phyloP scores from a whole-genome alignment of 139 green algal species.

The Limnomonas spitsbergensis region DNA sequence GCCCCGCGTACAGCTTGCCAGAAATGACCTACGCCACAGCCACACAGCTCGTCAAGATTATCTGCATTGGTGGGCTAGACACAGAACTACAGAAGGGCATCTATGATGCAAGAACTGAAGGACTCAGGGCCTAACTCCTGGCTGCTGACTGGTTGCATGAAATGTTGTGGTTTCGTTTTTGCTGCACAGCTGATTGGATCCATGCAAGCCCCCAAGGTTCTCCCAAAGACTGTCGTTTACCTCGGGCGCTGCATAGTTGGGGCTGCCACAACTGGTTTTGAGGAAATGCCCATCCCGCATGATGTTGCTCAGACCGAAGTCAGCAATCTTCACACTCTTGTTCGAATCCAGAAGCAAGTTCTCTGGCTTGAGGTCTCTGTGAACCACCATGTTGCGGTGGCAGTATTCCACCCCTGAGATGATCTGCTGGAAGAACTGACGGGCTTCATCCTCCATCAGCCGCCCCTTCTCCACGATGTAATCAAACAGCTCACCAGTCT shows the following conservation, averaged over 20 bases:
- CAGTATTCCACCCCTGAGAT: constrained; percentile 86
- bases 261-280: constrained; percentile 94
- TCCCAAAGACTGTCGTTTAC: too few relatives aligned
- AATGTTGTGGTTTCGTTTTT: too few relatives aligned
- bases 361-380: constrained; percentile 90
- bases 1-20: constrained; percentile 92
- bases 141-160: too few relatives aligned
- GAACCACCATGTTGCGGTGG: constrained; percentile 49
- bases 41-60: too few relatives aligned
- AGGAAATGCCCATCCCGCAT: constrained; percentile 99
- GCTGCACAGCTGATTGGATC: too few relatives aligned
- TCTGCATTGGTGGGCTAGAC: too few relatives aligned
- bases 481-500: constrained; percentile 97
- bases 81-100: too few relatives aligned
- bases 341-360: constrained; percentile 94
- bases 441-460: constrained; percentile 94
- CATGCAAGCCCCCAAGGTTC: too few relatives aligned
- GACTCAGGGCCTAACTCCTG: too few relatives aligned
- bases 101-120: too few relatives aligned
- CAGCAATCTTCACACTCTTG: constrained; percentile 45
- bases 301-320: constrained; percentile 97
- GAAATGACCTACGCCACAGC: constrained; percentile 86
- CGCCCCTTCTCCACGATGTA: constrained; percentile 99
- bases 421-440: constrained; percentile 99
- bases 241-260: constrained; percentile 98